Evolutionary conservation across 768 basidiomycete genomes (phyloP), one percentile per base, ranked within the genome.

Genomic region (Cystobasidium ongulense): DNA sequence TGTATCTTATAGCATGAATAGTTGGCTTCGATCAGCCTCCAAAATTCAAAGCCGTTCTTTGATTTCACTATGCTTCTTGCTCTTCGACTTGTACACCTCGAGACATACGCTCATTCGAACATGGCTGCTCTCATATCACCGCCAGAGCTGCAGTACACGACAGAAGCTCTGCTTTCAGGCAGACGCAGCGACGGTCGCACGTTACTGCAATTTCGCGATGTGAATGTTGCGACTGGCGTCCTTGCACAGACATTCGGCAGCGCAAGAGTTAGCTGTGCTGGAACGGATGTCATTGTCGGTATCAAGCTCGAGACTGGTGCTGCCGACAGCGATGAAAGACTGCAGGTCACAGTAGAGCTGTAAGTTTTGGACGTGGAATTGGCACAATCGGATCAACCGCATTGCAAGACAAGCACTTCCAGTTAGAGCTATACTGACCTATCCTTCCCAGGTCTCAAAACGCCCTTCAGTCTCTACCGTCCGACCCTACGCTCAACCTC

Each of bases 231-330:
- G 15, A 72, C 70, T 2, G 53, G 59, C 41, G 68, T 75, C 23
- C 35, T 66, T 17, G 38, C 54, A 41, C 68, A 71, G 50, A 66
- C 62, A 3, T 54, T 52, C 25, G 74, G 74, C 17, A 61, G 54
- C 33, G 70, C 71, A 15, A 53, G 70, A 13, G 57, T 72, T 18
- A 23, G 23, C 33, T 61, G 66, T 39, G 74, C 35, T 23, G 74
- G 74, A 17, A 72, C 67, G 10, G 54, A 71, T 41, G 46, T 75
- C 10, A 35, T 75, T 15, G 66, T 68, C 25, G 74, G 74, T 10
- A 25, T 71, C 8, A 70, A 72, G 43, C 68, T 75, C 13, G 74
- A 75, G 46, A 65, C 74, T 2, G 57, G 35, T 11, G 21, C 68
- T 36, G 33, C 18, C 23, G 33, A 63, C 8, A 41, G 59, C 25